Conservation (phyloP, 2,329 filamentous ascomycete species). For the Curvularia hawaiiensis region DNA sequence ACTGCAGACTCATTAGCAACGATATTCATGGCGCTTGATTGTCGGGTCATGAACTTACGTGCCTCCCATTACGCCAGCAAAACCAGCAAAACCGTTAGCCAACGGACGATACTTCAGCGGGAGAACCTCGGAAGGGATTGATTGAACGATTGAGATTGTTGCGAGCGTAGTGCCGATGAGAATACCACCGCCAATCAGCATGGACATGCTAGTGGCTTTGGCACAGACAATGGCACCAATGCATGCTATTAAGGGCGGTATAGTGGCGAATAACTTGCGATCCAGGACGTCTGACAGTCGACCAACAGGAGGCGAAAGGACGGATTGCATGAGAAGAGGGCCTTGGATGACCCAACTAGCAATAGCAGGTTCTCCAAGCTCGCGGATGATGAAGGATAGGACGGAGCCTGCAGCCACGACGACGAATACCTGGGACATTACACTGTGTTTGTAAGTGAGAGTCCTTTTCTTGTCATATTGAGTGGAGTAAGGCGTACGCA, state of each 20-base stretch:
- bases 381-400: constrained; percentile 61
- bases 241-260: constrained; percentile 60
- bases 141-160: constrained; percentile 61
- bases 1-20: constrained; percentile 34
- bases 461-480: constrained; percentile 18
- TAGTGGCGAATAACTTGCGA: constrained; percentile 58
- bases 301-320: constrained; percentile 61
- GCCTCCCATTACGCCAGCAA: constrained; percentile 59
- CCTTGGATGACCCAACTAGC: constrained; percentile 64
- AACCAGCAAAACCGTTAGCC: constrained; percentile 59
- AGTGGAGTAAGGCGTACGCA: constrained; percentile 27
- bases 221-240: constrained; percentile 61
- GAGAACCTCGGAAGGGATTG: constrained; percentile 62
- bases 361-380: constrained; percentile 57
- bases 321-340: constrained; percentile 62
- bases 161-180: constrained; percentile 61
- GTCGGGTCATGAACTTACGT: constrained; percentile 49
- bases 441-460: constrained; percentile 28
- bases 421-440: constrained; percentile 62
- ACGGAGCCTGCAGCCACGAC: constrained; percentile 62
- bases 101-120: constrained; percentile 62
- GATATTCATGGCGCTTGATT: not conserved
- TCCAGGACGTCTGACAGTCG: constrained; percentile 63
- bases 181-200: constrained; percentile 63
- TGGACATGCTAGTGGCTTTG: constrained; percentile 60